Conservation (phyloP, 495 filamentous ascomycete genomes). For the Trichoderma orchidacearum region DNA sequence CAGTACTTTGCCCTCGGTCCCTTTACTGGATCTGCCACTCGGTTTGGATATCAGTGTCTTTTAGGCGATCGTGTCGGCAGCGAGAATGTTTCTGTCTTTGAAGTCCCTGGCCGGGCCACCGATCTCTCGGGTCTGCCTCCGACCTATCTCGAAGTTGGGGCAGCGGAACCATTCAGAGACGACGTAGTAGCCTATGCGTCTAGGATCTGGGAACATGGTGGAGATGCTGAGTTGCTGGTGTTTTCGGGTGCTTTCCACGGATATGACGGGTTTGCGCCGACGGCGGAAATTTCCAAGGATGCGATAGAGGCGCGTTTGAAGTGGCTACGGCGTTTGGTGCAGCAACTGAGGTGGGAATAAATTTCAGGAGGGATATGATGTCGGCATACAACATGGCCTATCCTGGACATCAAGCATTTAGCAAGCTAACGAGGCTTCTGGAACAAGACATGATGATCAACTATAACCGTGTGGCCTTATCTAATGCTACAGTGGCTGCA, state of each 20-base stretch:
- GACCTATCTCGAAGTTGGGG: constrained; percentile 22
- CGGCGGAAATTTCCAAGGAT: not conserved
- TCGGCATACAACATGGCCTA: no score
- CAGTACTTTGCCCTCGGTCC: constrained; percentile 8
- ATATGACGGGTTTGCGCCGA: constrained; percentile 16
- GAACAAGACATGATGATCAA: no score
- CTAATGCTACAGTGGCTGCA: no score
- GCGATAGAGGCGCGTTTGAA: not conserved
- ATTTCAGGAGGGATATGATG: not conserved
- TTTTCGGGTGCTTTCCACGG: constrained; percentile 35
- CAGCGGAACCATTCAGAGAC: constrained; percentile 28
- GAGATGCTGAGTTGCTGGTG: constrained; percentile 34
- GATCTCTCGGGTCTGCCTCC: constrained; percentile 20
- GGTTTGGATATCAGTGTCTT: constrained; percentile 18
- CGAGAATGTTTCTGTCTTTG: constrained; percentile 20
- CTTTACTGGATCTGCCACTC: constrained; percentile 21
- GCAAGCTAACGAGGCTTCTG: no score
- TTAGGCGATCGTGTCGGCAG: constrained; percentile 9
- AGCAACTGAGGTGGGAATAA: not conserved
- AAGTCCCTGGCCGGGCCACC: constrained; percentile 16
- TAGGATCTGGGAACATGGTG: constrained; percentile 19
- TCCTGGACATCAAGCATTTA: not conserved
- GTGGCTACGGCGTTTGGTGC: not conserved
- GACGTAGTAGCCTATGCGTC: constrained; percentile 26
- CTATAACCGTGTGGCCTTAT: no score